Evolutionary conservation across 768 basidiomycete species (phyloP).

Genomic region (Podaxis carcinomalis): DNA sequence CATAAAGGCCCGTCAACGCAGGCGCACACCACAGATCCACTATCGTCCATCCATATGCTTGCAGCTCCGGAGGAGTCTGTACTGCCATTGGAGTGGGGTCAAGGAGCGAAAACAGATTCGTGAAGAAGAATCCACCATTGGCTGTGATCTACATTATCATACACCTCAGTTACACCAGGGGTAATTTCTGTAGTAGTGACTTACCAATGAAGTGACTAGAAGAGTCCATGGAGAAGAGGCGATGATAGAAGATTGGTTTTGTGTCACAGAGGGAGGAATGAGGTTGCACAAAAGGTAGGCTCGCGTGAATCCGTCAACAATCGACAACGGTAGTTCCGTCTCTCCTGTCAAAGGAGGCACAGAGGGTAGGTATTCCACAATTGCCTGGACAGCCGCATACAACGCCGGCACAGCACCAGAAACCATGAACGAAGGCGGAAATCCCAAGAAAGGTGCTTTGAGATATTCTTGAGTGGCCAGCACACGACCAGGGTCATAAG

Average conservation of each 20-base stretch:
- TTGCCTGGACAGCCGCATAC: constrained; percentile 55
- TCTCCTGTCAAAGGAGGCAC: constrained; percentile 47
- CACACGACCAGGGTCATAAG: background rate
- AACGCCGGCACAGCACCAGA: constrained; percentile 63
- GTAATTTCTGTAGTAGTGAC: constrained; percentile 18
- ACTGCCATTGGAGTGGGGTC: constrained; percentile 66
- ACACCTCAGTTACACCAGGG: background rate
- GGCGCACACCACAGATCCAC: constrained; percentile 87
- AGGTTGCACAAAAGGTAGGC: constrained; percentile 75
- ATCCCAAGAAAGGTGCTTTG: constrained; percentile 57
- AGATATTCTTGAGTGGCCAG: constrained; percentile 1
- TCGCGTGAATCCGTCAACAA: constrained; percentile 78
- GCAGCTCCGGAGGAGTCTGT: constrained; percentile 76
- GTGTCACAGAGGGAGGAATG: constrained; percentile 63
- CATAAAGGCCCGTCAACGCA: constrained; percentile 70
- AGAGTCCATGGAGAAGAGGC: constrained; percentile 74
- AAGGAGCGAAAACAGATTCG: constrained; percentile 56
- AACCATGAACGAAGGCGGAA: constrained; percentile 77
- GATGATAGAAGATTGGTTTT: constrained; percentile 45
- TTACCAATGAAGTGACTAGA: constrained; percentile 65
- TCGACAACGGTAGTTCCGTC: constrained; percentile 66
- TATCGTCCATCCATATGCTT: constrained; percentile 81
- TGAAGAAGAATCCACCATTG: constrained; percentile 80
- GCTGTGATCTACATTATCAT: constrained; percentile 48
- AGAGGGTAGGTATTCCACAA: constrained; percentile 56